Conservation (phyloP, 371 early-diverging fungal genomes). For the Mortierella sp. region DNA sequence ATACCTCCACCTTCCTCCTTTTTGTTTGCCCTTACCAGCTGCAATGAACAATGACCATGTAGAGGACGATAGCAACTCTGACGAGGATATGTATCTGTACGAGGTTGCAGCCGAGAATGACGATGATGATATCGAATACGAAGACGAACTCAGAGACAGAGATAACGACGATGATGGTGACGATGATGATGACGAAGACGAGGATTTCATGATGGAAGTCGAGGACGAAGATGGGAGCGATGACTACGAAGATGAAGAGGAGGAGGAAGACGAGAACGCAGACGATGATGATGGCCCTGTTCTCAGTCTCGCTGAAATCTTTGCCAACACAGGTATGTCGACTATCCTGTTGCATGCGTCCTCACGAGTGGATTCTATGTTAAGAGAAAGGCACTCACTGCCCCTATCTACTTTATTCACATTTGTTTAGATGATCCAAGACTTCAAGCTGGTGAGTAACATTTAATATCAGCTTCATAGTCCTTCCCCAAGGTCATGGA, state of each 20-base stretch:
- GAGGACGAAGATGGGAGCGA: constrained; percentile 14
- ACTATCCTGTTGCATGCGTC: no score
- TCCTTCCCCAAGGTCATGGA: no score
- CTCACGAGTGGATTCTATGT: no score
- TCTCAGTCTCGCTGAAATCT: constrained; percentile 11
- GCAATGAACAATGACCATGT: background rate
- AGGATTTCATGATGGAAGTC: constrained; percentile 3
- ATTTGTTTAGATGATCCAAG: no score
- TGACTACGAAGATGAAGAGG: constrained; percentile 6
- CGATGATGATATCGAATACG: constrained; percentile 16
- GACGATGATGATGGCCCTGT: background rate
- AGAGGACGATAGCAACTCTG: constrained; percentile 19
- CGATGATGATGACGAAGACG: constrained; percentile 6
- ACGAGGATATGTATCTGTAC: constrained; percentile 14
- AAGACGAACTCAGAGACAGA: constrained; percentile 8
- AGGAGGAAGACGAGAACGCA: constrained; percentile 23
- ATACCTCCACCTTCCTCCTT: background rate
- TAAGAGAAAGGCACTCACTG: no score
- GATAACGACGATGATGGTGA: constrained; percentile 18
- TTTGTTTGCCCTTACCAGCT: background rate
- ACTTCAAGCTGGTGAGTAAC: no score
- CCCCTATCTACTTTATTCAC: no score
- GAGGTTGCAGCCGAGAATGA: constrained; percentile 21
- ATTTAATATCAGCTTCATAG: no score
- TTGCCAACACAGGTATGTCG: constrained; percentile 14